A percentile compares a stretch with the other conserved stretches of the same genome.
These are phyloP conservation scores for Microdochium trichocladiopsis DNA, from an alignment of 2,329 filamentous ascomycete species.

Conservation along the genomic window DNA sequence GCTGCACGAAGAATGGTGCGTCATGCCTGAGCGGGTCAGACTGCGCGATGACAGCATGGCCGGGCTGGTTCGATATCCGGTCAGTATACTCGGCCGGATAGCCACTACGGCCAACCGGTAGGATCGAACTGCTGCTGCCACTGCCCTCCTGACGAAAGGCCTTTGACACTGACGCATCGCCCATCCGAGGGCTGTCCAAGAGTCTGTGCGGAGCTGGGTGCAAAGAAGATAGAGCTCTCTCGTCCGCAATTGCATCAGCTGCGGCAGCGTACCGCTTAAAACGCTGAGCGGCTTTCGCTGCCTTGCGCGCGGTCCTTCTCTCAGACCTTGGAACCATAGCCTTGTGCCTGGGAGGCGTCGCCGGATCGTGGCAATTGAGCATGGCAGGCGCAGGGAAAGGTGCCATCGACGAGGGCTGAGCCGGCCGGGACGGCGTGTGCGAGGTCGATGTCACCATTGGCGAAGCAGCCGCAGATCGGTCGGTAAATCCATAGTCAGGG, in stretches of 20 bases:
- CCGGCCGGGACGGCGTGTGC: not conserved
- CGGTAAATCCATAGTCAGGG: conserved; percentile 9
- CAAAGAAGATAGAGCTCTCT: not conserved
- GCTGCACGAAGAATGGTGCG: not conserved
- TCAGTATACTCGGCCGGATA: not conserved
- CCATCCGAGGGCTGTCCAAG: not conserved
- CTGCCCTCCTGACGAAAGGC: conserved; percentile 1
- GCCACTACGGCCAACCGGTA: not conserved
- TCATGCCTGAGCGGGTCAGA: not conserved
- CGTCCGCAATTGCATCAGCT: conserved; percentile 19
- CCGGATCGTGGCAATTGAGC: not conserved
- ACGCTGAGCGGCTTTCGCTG: conserved; percentile 18
- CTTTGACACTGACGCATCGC: not conserved
- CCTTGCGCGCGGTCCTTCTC: conserved; percentile 16
- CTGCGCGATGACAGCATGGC: not conserved
- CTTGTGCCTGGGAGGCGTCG: conserved; percentile 13
- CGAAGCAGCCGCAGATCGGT: conserved; percentile 4
- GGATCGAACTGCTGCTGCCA: not conserved
- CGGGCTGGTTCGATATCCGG: not conserved
- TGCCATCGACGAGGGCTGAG: not conserved
- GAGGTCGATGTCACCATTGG: not conserved
- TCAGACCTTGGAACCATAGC: conserved; percentile 10
- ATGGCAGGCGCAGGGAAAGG: not conserved
- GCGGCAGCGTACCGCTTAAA: conserved; percentile 25
- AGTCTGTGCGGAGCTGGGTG: not conserved